Evolutionary conservation across 1,284 basidiomycete species (phyloP).

Genomic region (Cryptococcus sp.): DNA sequence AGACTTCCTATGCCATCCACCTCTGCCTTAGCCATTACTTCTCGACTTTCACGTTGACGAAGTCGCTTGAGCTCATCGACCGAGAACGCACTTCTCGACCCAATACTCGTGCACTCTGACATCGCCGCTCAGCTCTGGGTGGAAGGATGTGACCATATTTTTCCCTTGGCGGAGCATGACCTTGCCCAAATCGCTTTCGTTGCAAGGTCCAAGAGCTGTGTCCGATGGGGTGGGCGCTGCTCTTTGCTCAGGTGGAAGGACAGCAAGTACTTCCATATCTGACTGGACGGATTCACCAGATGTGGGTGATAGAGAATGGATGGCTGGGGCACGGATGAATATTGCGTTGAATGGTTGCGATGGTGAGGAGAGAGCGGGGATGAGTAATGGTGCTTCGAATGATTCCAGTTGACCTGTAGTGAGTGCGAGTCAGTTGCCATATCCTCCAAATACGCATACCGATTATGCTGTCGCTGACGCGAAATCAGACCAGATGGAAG

Average conservation of each 20-base stretch:
- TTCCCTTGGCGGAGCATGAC: constrained; percentile 85
- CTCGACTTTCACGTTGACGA: too few relatives aligned
- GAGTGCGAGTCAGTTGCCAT: too few relatives aligned
- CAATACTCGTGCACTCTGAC: constrained; percentile 75
- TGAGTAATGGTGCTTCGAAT: constrained; percentile 75
- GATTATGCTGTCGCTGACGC: too few relatives aligned
- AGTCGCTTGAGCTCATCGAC: constrained; percentile 12
- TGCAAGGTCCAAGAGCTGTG: constrained; percentile 38
- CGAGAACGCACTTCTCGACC: constrained; percentile 48
- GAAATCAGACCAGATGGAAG: too few relatives aligned
- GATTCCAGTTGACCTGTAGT: constrained; percentile 64
- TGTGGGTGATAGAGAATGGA: constrained; percentile 28
- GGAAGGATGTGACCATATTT: constrained; percentile 87
- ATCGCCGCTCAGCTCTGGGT: constrained; percentile 89
- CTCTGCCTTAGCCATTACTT: too few relatives aligned
- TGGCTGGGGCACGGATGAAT: constrained; percentile 87
- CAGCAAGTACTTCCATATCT: constrained; percentile 62
- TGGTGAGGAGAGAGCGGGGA: constrained; percentile 66
- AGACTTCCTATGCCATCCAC: too few relatives aligned
- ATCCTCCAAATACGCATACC: too few relatives aligned
- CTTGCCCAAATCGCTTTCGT: constrained; percentile 61
- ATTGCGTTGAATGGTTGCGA: constrained; percentile 74
- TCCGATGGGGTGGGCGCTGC: constrained; percentile 55
- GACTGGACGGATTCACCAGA: neutral
- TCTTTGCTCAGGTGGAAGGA: constrained; percentile 63